Evolutionary conservation across 2,329 filamentous ascomycete genomes (phyloP).

Genomic region (Bipolaris victoriae): DNA sequence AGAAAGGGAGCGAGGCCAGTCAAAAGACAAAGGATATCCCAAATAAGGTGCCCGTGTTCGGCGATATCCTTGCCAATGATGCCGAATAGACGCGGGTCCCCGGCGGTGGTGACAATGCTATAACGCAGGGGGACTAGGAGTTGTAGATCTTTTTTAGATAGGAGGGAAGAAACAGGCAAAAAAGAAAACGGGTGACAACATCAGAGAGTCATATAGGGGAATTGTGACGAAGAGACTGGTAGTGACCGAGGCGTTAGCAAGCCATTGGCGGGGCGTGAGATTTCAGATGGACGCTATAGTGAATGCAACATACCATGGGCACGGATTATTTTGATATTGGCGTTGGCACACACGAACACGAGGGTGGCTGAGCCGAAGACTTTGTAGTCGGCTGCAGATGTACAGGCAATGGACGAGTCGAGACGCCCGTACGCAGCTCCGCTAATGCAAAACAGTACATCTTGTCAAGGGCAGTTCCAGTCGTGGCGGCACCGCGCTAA

Average conservation of each 20-base stretch:
- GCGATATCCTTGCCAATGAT: constrained; percentile 1
- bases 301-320: constrained; percentile 1
- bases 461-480: background rate
- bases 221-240: background rate
- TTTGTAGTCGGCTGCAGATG: background rate
- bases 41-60: constrained; percentile 1
- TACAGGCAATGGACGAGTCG: background rate
- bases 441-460: background rate
- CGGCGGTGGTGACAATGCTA: constrained; percentile 10
- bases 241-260: constrained; percentile 5
- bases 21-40: background rate
- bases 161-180: background rate
- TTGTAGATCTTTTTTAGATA: constrained; percentile 4
- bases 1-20: background rate
- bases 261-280: background rate
- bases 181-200: constrained; percentile 1
- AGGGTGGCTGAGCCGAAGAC: constrained; percentile 8
- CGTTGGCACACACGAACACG: background rate
- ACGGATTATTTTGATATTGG: background rate
- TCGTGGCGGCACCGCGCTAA: background rate
- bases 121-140: background rate
- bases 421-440: background rate
- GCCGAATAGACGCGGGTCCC: background rate
- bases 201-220: constrained; percentile 6
- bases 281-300: background rate